A percentile compares a stretch with the other conserved stretches of the same genome.
These are phyloP conservation scores for Eimeria acervulina DNA, from an alignment of 169 alveolate genomes.

Conservation along the genomic window DNA sequence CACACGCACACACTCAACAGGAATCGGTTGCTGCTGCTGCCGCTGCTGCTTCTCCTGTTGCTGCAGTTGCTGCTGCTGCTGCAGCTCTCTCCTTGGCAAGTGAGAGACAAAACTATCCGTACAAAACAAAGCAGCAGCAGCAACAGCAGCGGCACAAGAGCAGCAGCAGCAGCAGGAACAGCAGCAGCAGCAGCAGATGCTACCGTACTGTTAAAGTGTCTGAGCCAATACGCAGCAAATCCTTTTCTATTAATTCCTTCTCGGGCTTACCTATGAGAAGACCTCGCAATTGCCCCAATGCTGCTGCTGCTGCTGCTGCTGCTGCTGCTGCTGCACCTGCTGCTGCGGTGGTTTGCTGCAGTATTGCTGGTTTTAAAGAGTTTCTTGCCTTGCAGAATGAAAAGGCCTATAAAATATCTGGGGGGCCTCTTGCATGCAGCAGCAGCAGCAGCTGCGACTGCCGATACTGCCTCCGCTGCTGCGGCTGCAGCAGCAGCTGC, in stretches of 20 bases:
- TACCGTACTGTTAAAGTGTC: not conserved
- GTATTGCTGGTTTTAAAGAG: not conserved
- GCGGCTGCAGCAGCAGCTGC: not conserved
- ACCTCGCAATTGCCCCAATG: not conserved
- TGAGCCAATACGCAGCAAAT: not conserved
- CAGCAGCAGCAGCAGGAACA: conserved; percentile 30
- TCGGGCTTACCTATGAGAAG: not conserved
- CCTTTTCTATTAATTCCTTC: no score
- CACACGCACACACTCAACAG: not conserved
- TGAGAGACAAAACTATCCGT: not conserved
- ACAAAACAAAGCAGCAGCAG: not conserved
- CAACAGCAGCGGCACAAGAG: not conserved
- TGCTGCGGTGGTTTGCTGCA: not conserved
- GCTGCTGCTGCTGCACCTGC: conserved; percentile 1
- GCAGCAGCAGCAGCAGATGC: not conserved
- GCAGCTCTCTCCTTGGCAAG: not conserved
- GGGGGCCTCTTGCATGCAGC: not conserved
- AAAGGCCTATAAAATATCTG: not conserved
- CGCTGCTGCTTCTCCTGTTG: no score
- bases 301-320: conserved; percentile 23
- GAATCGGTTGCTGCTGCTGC: conserved; percentile 11
- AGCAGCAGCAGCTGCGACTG: no score
- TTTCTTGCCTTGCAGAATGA: not conserved
- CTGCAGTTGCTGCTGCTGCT: conserved; percentile 6
- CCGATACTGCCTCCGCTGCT: no score